Base-by-base conservation (phyloP, 2,329 filamentous ascomycete genomes). In the Aspergillus sojae region DNA sequence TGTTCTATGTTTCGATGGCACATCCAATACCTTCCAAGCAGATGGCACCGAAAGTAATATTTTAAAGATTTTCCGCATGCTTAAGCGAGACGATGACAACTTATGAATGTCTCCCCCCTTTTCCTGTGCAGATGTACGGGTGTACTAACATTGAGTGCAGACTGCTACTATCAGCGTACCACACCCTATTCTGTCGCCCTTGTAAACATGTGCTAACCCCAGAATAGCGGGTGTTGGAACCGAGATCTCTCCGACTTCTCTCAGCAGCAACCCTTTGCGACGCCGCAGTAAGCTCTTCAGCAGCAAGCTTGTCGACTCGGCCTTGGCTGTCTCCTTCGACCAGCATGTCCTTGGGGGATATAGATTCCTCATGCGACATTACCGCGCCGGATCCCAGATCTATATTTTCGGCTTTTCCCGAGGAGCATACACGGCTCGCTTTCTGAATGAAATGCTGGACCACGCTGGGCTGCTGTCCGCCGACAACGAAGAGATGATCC, bases 351-450 rank as follows among this genome's bases (percentile, higher is more conserved):
- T 69, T 41, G 52, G 54, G 3, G 69, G 69, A 10, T 71, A 71
- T 41, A 61, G 63, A 7, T 71, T 69, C 58, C 60, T 71, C 11
- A 65, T 65, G 5, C 63, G 67, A 2, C 68, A 62, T 11, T 71
- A 65, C 61, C n/a, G 32, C 0, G 59, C 62, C 0, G 69, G 68
- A 4, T 57, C 62, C 5, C 59, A 62, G n/a, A 68, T 72, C 58
- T 70, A 71, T 58, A 62, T 71, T 12, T 72, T 72, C 41, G 70
- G 70, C 0, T 72, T 72, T 55, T 70, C 67, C 1, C 69, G 70
- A 11, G 70, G 70, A 14, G 69, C 70, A 5, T 72, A 72, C 61
- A 69, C 68, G 0, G 70, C 70, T 14, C 68, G 69, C 1, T 69
- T 70, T 58, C 66, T 71, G 5, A 69, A 69, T 39, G 68, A 70